These are phyloP conservation scores for Coelastrella sp. DNA, from an alignment of 139 green algal genomes.

Conservation along the genomic window DNA sequence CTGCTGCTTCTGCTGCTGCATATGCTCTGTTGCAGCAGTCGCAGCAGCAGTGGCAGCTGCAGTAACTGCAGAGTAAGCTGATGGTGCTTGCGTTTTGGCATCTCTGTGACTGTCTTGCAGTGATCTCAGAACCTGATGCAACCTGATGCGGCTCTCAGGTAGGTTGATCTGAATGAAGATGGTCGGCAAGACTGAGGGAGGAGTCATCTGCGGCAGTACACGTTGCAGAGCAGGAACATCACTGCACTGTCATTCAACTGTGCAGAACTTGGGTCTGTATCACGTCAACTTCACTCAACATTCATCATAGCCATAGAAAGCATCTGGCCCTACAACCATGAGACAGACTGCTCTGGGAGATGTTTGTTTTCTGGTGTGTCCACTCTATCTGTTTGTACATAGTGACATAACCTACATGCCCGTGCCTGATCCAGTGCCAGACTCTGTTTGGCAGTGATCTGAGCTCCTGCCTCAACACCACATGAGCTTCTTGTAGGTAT, in stretches of 20 bases:
- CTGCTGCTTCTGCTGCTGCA: neutral
- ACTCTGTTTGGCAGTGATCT: conserved; percentile 12
- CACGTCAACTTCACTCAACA: too few species aligned
- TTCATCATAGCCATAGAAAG: too few species aligned
- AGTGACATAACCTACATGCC: conserved; percentile 1
- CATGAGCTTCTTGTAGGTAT: conserved; percentile 42
- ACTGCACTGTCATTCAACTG: too few species aligned
- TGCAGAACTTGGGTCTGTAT: too few species aligned
- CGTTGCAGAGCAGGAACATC: neutral
- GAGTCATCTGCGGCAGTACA: neutral
- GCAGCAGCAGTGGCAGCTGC: neutral
- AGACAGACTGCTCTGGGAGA: too few species aligned
- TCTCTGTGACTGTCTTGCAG: conserved; percentile 14
- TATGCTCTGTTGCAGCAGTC: neutral
- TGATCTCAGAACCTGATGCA: conserved; percentile 24
- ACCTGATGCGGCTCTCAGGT: conserved; percentile 14
- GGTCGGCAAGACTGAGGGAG: neutral
- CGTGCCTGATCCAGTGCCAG: conserved; percentile 5
- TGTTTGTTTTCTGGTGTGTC: too few species aligned
- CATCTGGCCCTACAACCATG: too few species aligned
- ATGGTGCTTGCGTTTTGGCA: neutral
- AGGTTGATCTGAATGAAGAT: conserved; percentile 25
- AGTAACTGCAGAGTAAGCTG: conserved; percentile 23
- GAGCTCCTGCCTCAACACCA: neutral
- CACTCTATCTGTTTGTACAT: too few species aligned